Conservation (phyloP, 176 grass and related monocot genomes). For the bread wheat (Triticum aestivum) region DNA sequence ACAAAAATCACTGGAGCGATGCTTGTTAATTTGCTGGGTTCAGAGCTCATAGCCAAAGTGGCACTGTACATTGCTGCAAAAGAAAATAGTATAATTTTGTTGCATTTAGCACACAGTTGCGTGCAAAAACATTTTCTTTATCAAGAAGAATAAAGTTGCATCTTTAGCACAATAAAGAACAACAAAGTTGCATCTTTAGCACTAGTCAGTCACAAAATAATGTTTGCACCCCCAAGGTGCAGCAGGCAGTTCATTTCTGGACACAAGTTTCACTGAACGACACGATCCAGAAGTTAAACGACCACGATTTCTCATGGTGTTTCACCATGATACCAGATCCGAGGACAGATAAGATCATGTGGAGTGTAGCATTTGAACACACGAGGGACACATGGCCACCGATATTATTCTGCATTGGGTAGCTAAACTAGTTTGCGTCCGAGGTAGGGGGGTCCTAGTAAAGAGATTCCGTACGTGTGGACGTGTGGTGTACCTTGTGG, state of each 20-base stretch:
- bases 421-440: background rate
- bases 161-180: too few relatives aligned
- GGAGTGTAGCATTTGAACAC: background rate
- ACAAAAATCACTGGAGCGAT: background rate
- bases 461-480: background rate
- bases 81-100: too few relatives aligned
- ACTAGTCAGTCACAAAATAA: background rate
- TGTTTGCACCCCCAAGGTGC: too few relatives aligned
- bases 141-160: too few relatives aligned
- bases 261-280: background rate
- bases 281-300: background rate
- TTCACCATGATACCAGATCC: background rate
- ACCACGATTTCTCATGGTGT: background rate
- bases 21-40: background rate
- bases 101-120: too few relatives aligned
- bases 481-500: constrained; percentile 56
- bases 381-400: background rate
- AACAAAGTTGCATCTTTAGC: too few relatives aligned
- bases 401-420: background rate
- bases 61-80: too few relatives aligned
- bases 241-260: background rate
- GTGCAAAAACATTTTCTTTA: too few relatives aligned
- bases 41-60: too few relatives aligned
- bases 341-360: background rate
- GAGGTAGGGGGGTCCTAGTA: background rate